Evolutionary conservation across 2,329 filamentous ascomycete genomes (phyloP).

Genomic region (Periconia sp.): DNA sequence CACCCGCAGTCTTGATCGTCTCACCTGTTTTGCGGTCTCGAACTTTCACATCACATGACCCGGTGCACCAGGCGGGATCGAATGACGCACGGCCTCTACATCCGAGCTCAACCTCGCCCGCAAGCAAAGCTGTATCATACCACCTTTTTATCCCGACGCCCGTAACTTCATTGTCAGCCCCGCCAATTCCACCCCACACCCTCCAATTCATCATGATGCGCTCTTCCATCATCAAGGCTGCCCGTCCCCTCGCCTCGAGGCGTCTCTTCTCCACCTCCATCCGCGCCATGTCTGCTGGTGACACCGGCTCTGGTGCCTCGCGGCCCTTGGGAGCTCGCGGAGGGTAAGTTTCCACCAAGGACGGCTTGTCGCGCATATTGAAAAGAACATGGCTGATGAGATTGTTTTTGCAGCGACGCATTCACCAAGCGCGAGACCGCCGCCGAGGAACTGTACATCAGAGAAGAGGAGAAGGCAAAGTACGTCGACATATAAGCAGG

Average conservation of each 20-base stretch:
- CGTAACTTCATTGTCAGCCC: slow-evolving; percentile 19
- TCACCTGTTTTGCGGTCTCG: not conserved
- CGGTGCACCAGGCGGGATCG: not conserved
- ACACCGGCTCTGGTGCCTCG: slow-evolving; percentile 51
- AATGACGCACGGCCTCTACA: slow-evolving; percentile 35
- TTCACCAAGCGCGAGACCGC: slow-evolving; percentile 94
- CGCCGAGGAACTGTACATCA: slow-evolving; percentile 83
- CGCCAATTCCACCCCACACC: slow-evolving; percentile 6
- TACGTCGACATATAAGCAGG: slow-evolving; percentile 33
- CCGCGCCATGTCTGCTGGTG: slow-evolving; percentile 52
- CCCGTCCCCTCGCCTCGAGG: slow-evolving; percentile 44
- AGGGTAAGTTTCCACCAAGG: slow-evolving; percentile 32
- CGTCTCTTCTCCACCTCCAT: slow-evolving; percentile 52
- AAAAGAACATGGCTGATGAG: slow-evolving; percentile 15
- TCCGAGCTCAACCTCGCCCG: slow-evolving; percentile 6
- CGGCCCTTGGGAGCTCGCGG: slow-evolving; percentile 48
- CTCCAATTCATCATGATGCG: slow-evolving; percentile 41
- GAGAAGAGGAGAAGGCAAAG: slow-evolving; percentile 89
- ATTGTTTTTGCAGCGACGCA: slow-evolving; percentile 68
- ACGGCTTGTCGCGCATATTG: too few species aligned
- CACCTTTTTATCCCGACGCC: slow-evolving; percentile 27
- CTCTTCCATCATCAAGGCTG: slow-evolving; percentile 47
- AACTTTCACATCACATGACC: slow-evolving; percentile 3
- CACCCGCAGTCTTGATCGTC: too few species aligned
- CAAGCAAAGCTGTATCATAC: slow-evolving; percentile 24